Percentiles rank a stretch among this genome's conserved stretches.
Conservation (phyloP, 768 basidiomycete genomes). For the Lepiota brunneoincarnata region DNA sequence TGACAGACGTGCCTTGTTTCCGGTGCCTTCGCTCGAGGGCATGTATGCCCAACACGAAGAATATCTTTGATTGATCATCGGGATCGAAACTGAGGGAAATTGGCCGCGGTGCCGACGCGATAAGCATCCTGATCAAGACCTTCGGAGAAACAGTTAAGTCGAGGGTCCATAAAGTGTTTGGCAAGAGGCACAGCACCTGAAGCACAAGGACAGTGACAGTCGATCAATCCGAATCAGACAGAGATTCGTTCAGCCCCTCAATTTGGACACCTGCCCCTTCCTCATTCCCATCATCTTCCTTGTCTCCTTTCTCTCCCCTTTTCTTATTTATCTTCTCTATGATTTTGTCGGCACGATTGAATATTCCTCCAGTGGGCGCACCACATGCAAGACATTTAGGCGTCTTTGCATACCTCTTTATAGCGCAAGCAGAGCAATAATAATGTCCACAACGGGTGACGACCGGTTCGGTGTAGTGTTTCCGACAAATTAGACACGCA, state of each 20-base stretch:
- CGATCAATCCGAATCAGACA: slow-evolving; percentile 33
- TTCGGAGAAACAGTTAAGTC: neutral
- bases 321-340: slow-evolving; percentile 83
- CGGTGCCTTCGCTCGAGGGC: neutral
- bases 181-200: slow-evolving; percentile 13
- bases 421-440: slow-evolving; percentile 93
- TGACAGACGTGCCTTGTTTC: neutral
- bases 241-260: slow-evolving; percentile 50
- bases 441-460: slow-evolving; percentile 97
- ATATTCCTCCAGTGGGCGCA: slow-evolving; percentile 90
- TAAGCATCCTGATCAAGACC: no score
- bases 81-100: no score
- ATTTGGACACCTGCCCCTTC: slow-evolving; percentile 48
- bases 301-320: slow-evolving; percentile 54
- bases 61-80: no score
- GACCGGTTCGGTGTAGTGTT: slow-evolving; percentile 92
- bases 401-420: slow-evolving; percentile 91
- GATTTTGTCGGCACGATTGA: slow-evolving; percentile 93
- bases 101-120: no score
- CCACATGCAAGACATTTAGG: slow-evolving; percentile 96
- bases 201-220: slow-evolving; percentile 5
- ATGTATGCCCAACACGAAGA: neutral
- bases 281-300: slow-evolving; percentile 42
- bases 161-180: neutral
- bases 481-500: slow-evolving; percentile 96